Evolutionary conservation across 2,329 filamentous ascomycete genomes (phyloP).

Genomic region (Huntiella abstrusa): DNA sequence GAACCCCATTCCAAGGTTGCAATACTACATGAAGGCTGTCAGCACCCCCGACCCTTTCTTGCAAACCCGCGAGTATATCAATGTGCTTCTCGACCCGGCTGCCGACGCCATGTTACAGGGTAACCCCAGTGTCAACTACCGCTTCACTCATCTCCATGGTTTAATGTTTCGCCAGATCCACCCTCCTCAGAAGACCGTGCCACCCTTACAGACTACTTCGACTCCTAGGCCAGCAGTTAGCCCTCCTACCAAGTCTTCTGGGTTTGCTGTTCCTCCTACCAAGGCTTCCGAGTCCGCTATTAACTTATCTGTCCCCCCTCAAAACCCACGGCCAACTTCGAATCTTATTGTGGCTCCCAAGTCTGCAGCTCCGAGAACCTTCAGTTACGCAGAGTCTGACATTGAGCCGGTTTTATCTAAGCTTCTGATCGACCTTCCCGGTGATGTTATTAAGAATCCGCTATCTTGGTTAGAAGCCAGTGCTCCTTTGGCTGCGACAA

Average conservation of each 20-base stretch:
- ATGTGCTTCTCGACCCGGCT: constrained; percentile 47
- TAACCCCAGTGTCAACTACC: too few relatives aligned
- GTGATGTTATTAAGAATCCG: constrained; percentile 32
- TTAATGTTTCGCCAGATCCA: too few relatives aligned
- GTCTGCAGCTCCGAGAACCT: not conserved
- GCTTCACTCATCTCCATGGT: too few relatives aligned
- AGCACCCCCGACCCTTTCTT: constrained; percentile 48
- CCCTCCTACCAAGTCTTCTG: too few relatives aligned
- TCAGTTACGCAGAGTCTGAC: not conserved
- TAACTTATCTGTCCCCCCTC: too few relatives aligned
- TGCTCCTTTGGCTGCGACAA: constrained; percentile 37
- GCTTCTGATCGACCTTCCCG: constrained; percentile 36
- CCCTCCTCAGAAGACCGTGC: too few relatives aligned
- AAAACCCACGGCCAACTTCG: too few relatives aligned
- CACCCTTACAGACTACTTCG: too few relatives aligned
- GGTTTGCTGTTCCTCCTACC: too few relatives aligned
- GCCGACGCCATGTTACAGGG: too few relatives aligned
- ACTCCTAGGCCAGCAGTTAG: too few relatives aligned
- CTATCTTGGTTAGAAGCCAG: constrained; percentile 34
- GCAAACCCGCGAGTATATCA: constrained; percentile 49
- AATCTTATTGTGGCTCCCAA: constrained; percentile 5
- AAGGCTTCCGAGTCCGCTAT: too few relatives aligned
- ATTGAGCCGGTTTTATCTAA: constrained; percentile 14
- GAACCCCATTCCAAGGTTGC: constrained; percentile 51
- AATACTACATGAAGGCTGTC: constrained; percentile 52